phyloP scores from a whole-genome alignment of 441 rosid species.

The Eutrema salsugineum region DNA sequence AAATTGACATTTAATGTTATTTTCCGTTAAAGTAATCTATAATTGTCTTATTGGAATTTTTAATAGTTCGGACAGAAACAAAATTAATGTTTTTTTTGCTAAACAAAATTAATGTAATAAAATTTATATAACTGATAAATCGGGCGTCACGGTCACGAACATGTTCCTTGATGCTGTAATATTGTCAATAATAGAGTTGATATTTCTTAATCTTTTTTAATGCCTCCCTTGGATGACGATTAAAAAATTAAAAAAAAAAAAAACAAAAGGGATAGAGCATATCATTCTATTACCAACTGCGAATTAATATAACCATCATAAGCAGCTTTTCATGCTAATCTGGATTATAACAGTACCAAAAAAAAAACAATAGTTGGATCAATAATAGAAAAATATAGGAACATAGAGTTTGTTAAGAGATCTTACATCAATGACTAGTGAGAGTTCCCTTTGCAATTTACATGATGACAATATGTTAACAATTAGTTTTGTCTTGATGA shows the following conservation, averaged over 20 bases:
- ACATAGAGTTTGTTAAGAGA: not conserved
- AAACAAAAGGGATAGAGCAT: not conserved
- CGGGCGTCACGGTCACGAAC: slow-evolving; percentile 16
- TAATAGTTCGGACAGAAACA: not conserved
- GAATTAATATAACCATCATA: not conserved
- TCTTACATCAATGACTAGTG: slow-evolving; percentile 6
- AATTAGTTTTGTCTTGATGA: slow-evolving; percentile 2
- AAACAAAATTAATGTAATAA: too few species aligned
- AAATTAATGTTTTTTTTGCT: too few species aligned
- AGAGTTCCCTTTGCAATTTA: not conserved
- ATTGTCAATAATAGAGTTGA: slow-evolving; percentile 22
- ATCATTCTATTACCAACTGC: not conserved
- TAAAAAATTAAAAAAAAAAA: not conserved
- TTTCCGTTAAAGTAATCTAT: not conserved
- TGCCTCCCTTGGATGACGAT: not conserved
- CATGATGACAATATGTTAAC: not conserved
- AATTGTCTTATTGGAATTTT: not conserved
- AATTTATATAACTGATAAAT: not conserved
- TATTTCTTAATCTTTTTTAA: not conserved
- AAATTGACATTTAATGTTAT: not conserved
- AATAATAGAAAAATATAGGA: not conserved
- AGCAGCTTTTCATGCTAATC: not conserved
- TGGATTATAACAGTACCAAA: not conserved
- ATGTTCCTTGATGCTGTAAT: slow-evolving; percentile 25
- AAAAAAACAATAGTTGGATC: not conserved